Percentiles rank a stretch among this genome's conserved stretches.
Conservation (phyloP, 208 protist genomes). For the Porcisia deanei region DNA sequence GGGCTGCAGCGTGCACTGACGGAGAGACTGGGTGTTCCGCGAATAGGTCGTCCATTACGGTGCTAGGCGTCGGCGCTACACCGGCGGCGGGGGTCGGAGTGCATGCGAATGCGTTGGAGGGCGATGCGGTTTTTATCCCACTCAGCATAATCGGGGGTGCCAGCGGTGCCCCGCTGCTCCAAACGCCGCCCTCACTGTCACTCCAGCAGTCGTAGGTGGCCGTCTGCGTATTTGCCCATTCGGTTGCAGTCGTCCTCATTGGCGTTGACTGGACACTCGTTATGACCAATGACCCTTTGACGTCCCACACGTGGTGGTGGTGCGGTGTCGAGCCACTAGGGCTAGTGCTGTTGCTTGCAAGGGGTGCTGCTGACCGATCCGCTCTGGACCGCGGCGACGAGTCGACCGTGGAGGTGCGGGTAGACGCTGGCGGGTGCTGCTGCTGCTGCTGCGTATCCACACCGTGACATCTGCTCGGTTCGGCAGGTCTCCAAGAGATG, state of each 20-base stretch:
- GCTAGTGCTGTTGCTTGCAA: not conserved
- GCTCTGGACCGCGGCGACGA: not conserved
- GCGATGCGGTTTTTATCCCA: not conserved
- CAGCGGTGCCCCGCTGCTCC: slow-evolving; percentile 9
- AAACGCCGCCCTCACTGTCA: not conserved
- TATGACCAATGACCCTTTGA: slow-evolving; percentile 17
- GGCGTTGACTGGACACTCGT: not conserved
- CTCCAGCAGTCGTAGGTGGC: not conserved
- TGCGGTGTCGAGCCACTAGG: not conserved
- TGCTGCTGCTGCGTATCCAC: not conserved
- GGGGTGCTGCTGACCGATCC: not conserved
- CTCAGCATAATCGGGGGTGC: not conserved
- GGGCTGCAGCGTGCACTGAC: not conserved
- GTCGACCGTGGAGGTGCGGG: not conserved
- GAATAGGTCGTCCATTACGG: slow-evolving; percentile 54
- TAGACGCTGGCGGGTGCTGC: not conserved
- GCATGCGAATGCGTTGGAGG: not conserved
- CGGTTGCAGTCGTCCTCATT: not conserved
- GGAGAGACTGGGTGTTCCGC: slow-evolving; percentile 1
- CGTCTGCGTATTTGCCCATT: not conserved
- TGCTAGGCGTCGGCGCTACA: slow-evolving; percentile 24
- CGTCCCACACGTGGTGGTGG: slow-evolving; percentile 13
- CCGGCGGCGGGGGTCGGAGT: not conserved
- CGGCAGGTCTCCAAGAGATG: not conserved
- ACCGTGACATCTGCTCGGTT: not conserved